Conservation (phyloP, 345 rosid genomes). For the Euphorbia pulcherrima region DNA sequence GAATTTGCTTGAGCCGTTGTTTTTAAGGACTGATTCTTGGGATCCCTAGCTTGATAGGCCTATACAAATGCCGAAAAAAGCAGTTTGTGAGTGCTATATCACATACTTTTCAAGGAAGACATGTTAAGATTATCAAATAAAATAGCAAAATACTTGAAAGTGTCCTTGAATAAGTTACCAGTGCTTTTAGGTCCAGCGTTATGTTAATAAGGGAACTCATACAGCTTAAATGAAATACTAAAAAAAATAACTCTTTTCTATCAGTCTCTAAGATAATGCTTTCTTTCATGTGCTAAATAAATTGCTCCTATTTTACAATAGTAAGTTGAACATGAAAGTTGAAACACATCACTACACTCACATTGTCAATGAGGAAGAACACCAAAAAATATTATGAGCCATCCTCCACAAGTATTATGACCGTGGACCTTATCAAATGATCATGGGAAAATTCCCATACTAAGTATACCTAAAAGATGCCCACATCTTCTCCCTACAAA, state of each 20-base stretch:
- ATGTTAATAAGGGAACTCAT: neutral
- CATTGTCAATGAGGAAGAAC: neutral
- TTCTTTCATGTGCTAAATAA: neutral
- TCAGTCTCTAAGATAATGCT: neutral
- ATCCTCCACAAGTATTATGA: neutral
- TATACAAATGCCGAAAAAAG: conserved; percentile 29
- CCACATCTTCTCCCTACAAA: no score
- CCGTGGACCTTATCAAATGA: neutral
- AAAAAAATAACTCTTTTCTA: neutral
- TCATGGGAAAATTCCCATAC: neutral
- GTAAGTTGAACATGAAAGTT: neutral
- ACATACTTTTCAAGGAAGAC: neutral
- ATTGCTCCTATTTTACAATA: neutral
- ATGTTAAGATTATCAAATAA: neutral
- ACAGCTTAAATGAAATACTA: neutral
- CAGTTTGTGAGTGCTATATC: conserved; percentile 13
- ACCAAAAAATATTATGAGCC: neutral
- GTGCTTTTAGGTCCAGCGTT: neutral
- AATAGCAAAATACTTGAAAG: neutral
- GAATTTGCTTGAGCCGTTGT: conserved; percentile 70
- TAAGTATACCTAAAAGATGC: neutral
- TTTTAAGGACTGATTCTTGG: conserved; percentile 37
- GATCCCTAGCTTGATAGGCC: conserved; percentile 54
- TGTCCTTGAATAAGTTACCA: neutral
- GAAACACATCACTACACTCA: neutral